Evolutionary conservation across 352 stramenopile genomes (phyloP).

Genomic region (Phytopythium cucurbitacearum): DNA sequence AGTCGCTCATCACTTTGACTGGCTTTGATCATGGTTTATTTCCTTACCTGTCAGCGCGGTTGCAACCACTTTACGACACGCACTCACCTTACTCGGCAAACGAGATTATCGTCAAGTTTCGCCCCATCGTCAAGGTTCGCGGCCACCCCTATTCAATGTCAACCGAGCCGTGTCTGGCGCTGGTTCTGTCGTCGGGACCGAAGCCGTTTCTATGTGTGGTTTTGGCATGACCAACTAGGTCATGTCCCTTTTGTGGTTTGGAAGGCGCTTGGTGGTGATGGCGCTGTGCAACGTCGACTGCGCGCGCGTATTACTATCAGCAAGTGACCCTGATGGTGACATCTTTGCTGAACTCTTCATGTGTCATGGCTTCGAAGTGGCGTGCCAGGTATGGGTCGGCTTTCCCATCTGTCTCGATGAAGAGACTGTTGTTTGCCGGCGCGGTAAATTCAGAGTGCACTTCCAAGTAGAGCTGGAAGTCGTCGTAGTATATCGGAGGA

Average conservation of each 20-base stretch:
- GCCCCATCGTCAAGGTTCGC: not conserved
- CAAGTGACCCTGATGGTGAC: no score
- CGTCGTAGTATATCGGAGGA: no score
- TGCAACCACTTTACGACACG: not conserved
- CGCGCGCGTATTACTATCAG: no score
- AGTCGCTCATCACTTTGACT: constrained; percentile 4
- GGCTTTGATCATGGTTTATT: constrained; percentile 1
- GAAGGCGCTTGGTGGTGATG: not conserved
- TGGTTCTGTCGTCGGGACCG: not conserved
- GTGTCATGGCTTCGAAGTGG: no score
- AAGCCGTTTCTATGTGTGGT: not conserved
- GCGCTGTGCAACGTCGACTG: not conserved
- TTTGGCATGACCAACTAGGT: not conserved
- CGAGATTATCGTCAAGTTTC: no score
- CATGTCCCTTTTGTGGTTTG: constrained; percentile 1
- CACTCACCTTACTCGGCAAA: not conserved
- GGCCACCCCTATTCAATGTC: not conserved
- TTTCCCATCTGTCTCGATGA: no score
- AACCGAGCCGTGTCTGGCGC: not conserved
- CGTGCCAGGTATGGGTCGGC: no score
- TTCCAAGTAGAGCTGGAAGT: no score
- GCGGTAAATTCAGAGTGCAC: no score
- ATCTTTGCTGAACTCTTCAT: no score
- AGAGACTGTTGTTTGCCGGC: no score
- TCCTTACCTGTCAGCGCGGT: not conserved